A percentile compares a stretch with the other conserved stretches of the same genome.
phyloP scores from a whole-genome alignment of 169 alveolate genomes.

The Besnoitia besnoiti region DNA sequence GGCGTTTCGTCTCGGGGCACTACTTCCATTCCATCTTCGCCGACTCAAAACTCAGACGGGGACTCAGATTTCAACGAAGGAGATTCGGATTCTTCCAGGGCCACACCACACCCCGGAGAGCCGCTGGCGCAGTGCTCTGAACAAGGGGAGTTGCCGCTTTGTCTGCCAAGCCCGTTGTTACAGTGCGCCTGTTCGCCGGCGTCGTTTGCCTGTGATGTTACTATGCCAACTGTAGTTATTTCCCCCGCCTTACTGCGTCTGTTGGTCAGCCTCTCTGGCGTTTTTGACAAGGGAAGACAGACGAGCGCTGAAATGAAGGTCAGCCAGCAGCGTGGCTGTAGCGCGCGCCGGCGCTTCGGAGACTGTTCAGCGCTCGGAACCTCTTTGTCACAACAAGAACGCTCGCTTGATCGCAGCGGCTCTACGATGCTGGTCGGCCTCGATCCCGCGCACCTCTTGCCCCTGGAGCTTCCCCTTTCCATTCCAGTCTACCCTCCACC shows the following conservation, averaged over 20 bases:
- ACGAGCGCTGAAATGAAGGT: not conserved
- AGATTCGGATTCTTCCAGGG: not conserved
- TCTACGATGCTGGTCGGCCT: not conserved
- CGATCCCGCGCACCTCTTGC: not conserved
- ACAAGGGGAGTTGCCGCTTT: not conserved
- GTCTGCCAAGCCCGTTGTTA: not conserved
- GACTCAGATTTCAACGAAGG: not conserved
- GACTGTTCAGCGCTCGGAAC: not conserved
- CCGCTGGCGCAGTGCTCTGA: not conserved
- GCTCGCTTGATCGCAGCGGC: not conserved
- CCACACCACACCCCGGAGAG: not conserved
- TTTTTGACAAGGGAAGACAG: not conserved
- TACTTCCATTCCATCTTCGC: not conserved
- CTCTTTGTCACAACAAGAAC: not conserved
- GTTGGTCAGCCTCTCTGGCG: not conserved
- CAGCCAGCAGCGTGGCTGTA: not conserved
- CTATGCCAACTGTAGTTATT: not conserved
- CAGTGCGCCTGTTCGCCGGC: constrained; percentile 21
- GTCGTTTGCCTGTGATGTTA: not conserved
- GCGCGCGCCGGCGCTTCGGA: not conserved
- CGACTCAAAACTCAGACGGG: not conserved
- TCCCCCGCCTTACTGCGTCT: constrained; percentile 20
- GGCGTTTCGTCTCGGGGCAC: not conserved
- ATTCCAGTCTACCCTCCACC: not conserved
- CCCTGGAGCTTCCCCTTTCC: not conserved